Evolutionary conservation across 441 rosid species (phyloP).

Genomic region (Euphorbia schlechtendalii): DNA sequence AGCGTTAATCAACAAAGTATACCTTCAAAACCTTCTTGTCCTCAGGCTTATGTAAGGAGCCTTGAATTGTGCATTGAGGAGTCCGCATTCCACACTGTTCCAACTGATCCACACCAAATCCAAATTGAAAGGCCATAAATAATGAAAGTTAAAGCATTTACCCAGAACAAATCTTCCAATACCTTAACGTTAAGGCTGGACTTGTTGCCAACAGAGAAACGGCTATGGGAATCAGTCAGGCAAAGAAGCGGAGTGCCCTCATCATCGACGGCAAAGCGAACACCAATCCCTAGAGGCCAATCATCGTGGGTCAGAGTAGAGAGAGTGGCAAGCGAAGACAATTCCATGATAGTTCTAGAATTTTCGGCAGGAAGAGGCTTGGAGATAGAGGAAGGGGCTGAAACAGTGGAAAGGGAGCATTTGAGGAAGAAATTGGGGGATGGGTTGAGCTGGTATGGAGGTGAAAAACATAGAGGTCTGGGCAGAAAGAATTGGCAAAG

Average conservation of each 20-base stretch:
- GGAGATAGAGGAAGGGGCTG: constrained; percentile 26
- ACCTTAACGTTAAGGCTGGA: constrained; percentile 96
- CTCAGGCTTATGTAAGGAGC: constrained; percentile 55
- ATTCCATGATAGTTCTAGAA: constrained; percentile 82
- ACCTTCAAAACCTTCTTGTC: constrained; percentile 50
- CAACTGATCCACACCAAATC: constrained; percentile 40
- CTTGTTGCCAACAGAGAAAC: constrained; percentile 43
- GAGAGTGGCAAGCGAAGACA: constrained; percentile 71
- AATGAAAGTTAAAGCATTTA: constrained; percentile 1
- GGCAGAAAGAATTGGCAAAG: constrained; percentile 27
- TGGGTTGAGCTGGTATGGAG: constrained; percentile 27
- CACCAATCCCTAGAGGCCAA: constrained; percentile 81
- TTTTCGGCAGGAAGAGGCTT: constrained; percentile 81
- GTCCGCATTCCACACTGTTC: constrained; percentile 83
- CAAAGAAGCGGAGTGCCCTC: constrained; percentile 76
- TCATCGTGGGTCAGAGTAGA: constrained; percentile 58
- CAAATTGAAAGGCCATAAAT: background rate
- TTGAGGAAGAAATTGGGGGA: constrained; percentile 34
- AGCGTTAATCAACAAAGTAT: constrained; percentile 2
- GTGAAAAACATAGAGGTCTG: constrained; percentile 33
- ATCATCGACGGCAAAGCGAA: constrained; percentile 70
- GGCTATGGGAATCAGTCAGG: constrained; percentile 34
- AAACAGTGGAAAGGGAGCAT: constrained; percentile 58
- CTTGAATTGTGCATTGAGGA: constrained; percentile 85
- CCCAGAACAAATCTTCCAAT: background rate